A percentile compares a stretch with the other conserved stretches of the same genome.
Evolutionary conservation across 306 rosid genomes (phyloP).

Genomic region (Ammopiptanthus mongolicus): DNA sequence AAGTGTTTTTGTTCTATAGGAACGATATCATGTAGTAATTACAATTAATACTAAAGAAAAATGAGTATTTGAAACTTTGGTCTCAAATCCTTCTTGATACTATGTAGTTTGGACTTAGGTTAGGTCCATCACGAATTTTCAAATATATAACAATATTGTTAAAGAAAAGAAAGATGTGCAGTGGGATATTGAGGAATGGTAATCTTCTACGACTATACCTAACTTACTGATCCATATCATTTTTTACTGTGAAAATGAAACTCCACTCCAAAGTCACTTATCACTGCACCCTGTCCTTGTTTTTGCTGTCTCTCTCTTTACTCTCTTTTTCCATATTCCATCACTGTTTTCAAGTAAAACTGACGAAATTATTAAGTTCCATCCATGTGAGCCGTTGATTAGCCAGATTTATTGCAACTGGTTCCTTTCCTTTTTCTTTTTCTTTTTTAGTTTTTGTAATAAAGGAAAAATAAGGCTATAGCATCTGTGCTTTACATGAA

Average conservation of each 20-base stretch:
- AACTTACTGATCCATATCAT: slow-evolving; percentile 33
- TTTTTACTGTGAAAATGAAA: slow-evolving; percentile 37
- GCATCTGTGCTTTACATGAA: not conserved
- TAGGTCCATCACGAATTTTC: not conserved
- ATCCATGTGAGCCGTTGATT: slow-evolving; percentile 20
- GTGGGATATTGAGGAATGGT: slow-evolving; percentile 9
- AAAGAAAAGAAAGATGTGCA: not conserved
- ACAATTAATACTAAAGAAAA: not conserved
- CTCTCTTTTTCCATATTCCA: slow-evolving; percentile 8
- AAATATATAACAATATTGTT: too few species aligned
- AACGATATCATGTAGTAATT: too few species aligned
- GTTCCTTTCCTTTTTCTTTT: not conserved
- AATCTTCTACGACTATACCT: slow-evolving; percentile 13
- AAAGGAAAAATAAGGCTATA: not conserved
- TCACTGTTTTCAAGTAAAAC: slow-evolving; percentile 46
- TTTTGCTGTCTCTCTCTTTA: slow-evolving; percentile 15
- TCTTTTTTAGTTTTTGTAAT: not conserved
- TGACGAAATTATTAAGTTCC: slow-evolving; percentile 39
- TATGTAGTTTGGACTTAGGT: too few species aligned
- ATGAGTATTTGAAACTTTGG: not conserved
- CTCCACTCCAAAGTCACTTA: slow-evolving; percentile 23
- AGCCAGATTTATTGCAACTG: not conserved
- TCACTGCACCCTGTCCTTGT: slow-evolving; percentile 25
- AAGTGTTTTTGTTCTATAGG: too few species aligned
- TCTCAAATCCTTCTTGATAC: not conserved